Evolutionary conservation across 331 rosid species (phyloP), one percentile per base, ranked within the genome.

Genomic region (Erythrophleum ivorense): DNA sequence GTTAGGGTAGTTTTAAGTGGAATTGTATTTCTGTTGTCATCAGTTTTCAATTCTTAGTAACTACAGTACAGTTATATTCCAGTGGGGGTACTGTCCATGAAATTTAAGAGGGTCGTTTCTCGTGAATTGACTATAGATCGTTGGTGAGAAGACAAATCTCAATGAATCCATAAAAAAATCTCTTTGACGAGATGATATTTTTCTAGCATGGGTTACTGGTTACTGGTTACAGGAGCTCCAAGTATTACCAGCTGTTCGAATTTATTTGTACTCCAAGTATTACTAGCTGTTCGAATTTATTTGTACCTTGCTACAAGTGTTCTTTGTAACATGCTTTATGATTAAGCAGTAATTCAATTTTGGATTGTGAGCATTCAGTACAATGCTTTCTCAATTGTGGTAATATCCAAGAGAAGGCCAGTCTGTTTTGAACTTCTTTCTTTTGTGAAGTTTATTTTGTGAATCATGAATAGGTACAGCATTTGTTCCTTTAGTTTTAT

Each of bases 401-500:
- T 75, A 71, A 41, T 15, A 55, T 74, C 38, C 40, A 31, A 29
- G 40, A 58, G 41, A 74, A 79, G 60, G 57, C 59, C 49, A 59
- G 13, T 38, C 6, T 68, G 53, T 41, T 67, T 78, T 58, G 24
- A 67, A 62, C 73, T 74, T 65, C 15, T 65, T 41, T 48, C 24
- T 49, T 2, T 52, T 71, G 45, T 36, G 10, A 54, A 72, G 68
- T 38, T 38, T 38, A 41, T 43, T 24, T 5, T 53, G 24, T 50
- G 38, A 68, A 15, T 78, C 76, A 74, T 50, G 33, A 50, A 41
- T 72, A 9, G 12, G n/a, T 16, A 40, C 46, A 52, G 21, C 15
- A 48, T 10, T 64, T 73, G 73, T 41, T 60, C 67, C 52, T 45
- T 54, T 53, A 12, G 18, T 74, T 60, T 41, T 29, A 79, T 86